Evolutionary conservation across 1,139 yeast genomes (phyloP).

Genomic region (Pichia inconspicua): DNA sequence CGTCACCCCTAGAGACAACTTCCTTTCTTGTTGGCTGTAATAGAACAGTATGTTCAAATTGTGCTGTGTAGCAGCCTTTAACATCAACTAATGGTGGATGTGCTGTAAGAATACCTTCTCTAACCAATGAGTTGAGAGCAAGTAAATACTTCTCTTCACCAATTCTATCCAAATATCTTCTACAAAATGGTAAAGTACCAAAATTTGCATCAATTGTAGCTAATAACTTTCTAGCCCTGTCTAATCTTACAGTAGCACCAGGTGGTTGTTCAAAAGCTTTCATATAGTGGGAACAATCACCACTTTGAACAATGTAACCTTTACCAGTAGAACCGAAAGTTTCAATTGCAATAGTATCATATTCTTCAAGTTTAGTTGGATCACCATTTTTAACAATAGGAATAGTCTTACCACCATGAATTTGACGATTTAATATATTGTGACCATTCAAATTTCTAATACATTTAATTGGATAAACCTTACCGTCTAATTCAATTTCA

Average conservation of each 20-base stretch:
- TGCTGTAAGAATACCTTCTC: conserved; percentile 80
- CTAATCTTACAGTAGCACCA: conserved; percentile 46
- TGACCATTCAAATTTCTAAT: conserved; percentile 93
- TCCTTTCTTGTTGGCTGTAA: conserved; percentile 90
- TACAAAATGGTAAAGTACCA: conserved; percentile 94
- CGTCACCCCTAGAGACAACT: conserved; percentile 92
- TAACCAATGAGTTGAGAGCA: conserved; percentile 82
- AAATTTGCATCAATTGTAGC: conserved; percentile 67
- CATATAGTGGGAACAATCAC: conserved; percentile 94
- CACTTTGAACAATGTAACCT: conserved; percentile 78
- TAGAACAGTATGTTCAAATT: conserved; percentile 87
- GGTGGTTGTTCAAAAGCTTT: conserved; percentile 42
- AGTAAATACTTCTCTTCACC: conserved; percentile 89
- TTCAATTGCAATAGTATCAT: conserved; percentile 95
- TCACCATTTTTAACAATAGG: conserved; percentile 94
- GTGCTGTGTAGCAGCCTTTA: conserved; percentile 89
- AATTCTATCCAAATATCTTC: conserved; percentile 83
- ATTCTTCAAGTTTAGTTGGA: conserved; percentile 96
- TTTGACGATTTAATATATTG: conserved; percentile 71
- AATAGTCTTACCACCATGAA: conserved; percentile 93
- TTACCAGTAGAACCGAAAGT: conserved; percentile 96
- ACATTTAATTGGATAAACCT: conserved; percentile 75
- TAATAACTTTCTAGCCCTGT: conserved; percentile 61
- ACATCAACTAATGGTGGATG: conserved; percentile 93
- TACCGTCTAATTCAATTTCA: conserved; percentile 86